Evolutionary conservation across 2,329 filamentous ascomycete genomes (phyloP).

Genomic region (Trichoderma pleuroti): DNA sequence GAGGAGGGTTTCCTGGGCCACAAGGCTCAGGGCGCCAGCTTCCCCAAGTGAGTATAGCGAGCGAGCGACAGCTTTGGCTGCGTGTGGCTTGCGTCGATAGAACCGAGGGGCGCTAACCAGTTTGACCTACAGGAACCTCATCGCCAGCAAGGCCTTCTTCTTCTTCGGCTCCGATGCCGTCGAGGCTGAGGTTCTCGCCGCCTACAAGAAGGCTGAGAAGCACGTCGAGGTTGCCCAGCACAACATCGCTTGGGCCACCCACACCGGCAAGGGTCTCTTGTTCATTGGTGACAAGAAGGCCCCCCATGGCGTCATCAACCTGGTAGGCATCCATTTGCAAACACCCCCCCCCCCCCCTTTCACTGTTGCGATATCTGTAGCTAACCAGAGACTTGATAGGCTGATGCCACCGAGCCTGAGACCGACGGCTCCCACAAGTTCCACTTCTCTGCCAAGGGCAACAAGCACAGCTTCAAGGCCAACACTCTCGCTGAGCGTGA

Average conservation of each 20-base stretch:
- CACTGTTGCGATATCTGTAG: background rate
- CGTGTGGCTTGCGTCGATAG: background rate
- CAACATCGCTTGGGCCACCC: conserved; percentile 80
- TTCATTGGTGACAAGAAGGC: conserved; percentile 85
- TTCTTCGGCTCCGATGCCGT: conserved; percentile 74
- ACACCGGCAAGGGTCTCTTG: conserved; percentile 92
- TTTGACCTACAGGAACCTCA: conserved; percentile 65
- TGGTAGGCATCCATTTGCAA: conserved; percentile 55
- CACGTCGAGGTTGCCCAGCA: conserved; percentile 68
- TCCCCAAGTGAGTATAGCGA: conserved; percentile 72
- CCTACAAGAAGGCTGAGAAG: conserved; percentile 89
- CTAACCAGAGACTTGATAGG: conserved; percentile 33
- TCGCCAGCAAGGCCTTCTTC: conserved; percentile 91
- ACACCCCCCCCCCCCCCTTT: background rate
- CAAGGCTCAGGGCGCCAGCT: conserved; percentile 78
- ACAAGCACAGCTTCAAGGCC: conserved; percentile 95
- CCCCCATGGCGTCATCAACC: conserved; percentile 77
- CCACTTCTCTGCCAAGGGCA: conserved; percentile 75
- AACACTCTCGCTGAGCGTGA: conserved; percentile 71
- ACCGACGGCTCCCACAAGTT: conserved; percentile 79
- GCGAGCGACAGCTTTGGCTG: background rate
- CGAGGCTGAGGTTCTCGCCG: conserved; percentile 67
- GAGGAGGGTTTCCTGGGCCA: conserved; percentile 83
- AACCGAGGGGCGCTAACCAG: background rate
- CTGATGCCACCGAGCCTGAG: conserved; percentile 65